Evolutionary conservation across 2,329 filamentous ascomycete genomes (phyloP).

Genomic region (Aspergillus carbonarius): DNA sequence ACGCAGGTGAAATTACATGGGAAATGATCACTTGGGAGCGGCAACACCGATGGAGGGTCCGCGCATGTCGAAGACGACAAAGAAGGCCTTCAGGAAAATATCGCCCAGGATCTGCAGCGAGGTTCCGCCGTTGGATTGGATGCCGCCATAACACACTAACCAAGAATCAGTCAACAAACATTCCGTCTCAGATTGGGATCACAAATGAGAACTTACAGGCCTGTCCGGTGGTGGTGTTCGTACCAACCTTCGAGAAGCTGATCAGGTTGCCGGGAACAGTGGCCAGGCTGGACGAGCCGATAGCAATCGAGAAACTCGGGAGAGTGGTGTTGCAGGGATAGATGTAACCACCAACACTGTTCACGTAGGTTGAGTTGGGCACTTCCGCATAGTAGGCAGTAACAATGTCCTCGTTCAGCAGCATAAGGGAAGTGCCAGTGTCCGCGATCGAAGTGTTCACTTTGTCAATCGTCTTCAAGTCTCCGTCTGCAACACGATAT

Average conservation of each 20-base stretch:
- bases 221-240: slow-evolving; percentile 42
- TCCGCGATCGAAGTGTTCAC: slow-evolving; percentile 58
- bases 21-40: slow-evolving; percentile 29
- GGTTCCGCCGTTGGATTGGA: slow-evolving; percentile 59
- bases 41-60: slow-evolving; percentile 55
- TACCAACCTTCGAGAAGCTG: slow-evolving; percentile 54
- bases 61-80: slow-evolving; percentile 58
- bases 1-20: background rate
- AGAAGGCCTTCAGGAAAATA: slow-evolving; percentile 59
- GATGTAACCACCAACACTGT: slow-evolving; percentile 51
- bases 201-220: slow-evolving; percentile 33
- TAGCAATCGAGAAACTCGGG: slow-evolving; percentile 57
- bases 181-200: background rate
- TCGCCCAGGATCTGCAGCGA: slow-evolving; percentile 61
- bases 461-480: slow-evolving; percentile 34
- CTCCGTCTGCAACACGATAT: slow-evolving; percentile 55
- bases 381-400: slow-evolving; percentile 61
- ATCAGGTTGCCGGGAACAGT: slow-evolving; percentile 57
- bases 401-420: slow-evolving; percentile 58
- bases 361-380: slow-evolving; percentile 49
- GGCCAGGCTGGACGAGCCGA: slow-evolving; percentile 51
- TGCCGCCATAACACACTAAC: slow-evolving; percentile 58
- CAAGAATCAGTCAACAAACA: slow-evolving; percentile 16
- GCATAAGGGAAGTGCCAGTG: slow-evolving; percentile 67
- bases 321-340: slow-evolving; percentile 57